These are phyloP conservation scores for Calonectria crousiana DNA, from an alignment of 2,329 filamentous ascomycete species.

Conservation along the genomic window DNA sequence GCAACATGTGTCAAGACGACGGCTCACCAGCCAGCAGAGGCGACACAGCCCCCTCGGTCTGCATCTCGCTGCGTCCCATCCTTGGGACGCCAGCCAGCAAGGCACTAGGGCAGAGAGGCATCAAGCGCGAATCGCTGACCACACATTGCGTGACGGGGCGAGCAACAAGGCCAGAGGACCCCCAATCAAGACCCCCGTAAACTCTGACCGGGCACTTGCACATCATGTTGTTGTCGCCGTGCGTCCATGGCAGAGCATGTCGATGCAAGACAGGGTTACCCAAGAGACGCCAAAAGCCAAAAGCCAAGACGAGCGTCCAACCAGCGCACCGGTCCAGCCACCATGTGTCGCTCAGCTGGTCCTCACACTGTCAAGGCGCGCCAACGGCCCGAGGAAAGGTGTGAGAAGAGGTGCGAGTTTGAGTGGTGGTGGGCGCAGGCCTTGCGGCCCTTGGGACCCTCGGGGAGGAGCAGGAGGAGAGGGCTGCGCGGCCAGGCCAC, in stretches of 20 bases:
- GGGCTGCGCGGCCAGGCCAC: conserved; percentile 23
- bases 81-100: conserved; percentile 23
- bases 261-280: conserved; percentile 26
- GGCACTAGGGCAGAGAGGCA: conserved; percentile 24
- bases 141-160: conserved; percentile 18
- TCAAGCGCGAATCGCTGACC: conserved; percentile 23
- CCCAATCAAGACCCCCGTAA: conserved; percentile 17
- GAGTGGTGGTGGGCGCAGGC: conserved; percentile 29
- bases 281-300: conserved; percentile 36
- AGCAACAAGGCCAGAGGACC: conserved; percentile 10
- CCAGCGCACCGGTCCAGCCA: conserved; percentile 36
- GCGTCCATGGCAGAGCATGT: conserved; percentile 20
- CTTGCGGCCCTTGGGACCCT: not conserved
- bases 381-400: conserved; percentile 43
- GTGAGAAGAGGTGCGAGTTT: conserved; percentile 21
- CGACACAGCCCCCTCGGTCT: conserved; percentile 28
- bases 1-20: conserved; percentile 31
- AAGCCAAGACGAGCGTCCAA: conserved; percentile 34
- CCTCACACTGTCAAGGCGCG: conserved; percentile 43
- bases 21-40: conserved; percentile 29
- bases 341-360: conserved; percentile 37
- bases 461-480: not conserved
- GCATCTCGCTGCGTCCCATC: conserved; percentile 26
- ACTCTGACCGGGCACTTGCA: conserved; percentile 14
- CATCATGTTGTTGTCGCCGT: conserved; percentile 7